Evolutionary conservation across 1,284 basidiomycete genomes (phyloP), one percentile per base, ranked within the genome.

Genomic region (Rhizopogon parksii): DNA sequence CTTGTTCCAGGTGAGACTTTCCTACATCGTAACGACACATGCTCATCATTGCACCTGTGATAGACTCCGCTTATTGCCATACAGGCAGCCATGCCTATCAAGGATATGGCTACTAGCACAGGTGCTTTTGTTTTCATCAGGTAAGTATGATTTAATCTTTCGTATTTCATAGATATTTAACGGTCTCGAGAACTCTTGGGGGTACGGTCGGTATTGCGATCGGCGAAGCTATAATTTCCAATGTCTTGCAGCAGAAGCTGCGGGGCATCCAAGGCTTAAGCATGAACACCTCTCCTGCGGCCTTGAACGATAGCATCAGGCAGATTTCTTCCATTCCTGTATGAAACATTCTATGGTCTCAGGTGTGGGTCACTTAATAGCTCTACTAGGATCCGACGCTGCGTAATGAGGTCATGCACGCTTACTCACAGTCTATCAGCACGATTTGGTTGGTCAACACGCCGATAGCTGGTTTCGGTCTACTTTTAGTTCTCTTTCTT

Each of bases 361-460:
- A 12, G 27, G 5, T 37, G 12, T 15, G 21, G 38, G 53, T 55
- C 40, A 15, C 2, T 46, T 2, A 24, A 21, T 27, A 42, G 11
- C 35, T 51, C 25, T 32, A 37, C 30, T 56, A 83, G 80, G 73
- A 88, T 60, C 61, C 72, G 11, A 60, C 57, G 4, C 57, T 71
- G 36, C 75, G 77, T 19, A 59, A 68, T 4, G 66, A 73, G 49
- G 72, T 92, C 8, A 81, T 85, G 50, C 75, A 87, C 54, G 86
- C 85, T 0, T 92, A 85, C 63, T 73, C 85, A 21, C 70, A 77
- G 43, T 78, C 85, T 1, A 80, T 92, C 49, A 76, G 76, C 55
- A 77, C 73, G 19, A 80, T 91, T 42, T 92, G 89, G 88, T 61
- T 89, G 49, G 79, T 86, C 6, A 78, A 78, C 64, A 80, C 79